Evolutionary conservation across 1,139 yeast genomes (phyloP), one percentile per base, ranked within the genome.

Genomic region (Geotrichum europaeum): DNA sequence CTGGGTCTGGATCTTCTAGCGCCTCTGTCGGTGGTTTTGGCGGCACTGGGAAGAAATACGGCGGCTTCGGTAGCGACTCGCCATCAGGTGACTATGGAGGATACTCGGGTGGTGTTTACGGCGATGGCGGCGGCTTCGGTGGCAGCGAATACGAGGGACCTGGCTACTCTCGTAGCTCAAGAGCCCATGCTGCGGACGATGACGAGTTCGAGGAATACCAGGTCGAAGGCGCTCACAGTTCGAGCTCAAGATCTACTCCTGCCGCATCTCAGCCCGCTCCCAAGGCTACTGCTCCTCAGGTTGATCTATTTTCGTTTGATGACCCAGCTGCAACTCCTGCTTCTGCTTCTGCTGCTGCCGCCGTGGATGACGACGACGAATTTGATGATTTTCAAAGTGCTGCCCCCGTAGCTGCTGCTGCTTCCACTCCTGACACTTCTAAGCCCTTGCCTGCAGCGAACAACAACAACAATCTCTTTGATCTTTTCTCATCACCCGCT

Each of bases 341-440:
- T 49, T 47, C 65, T 43, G 45, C 65, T 51, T 59, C 65, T 4
- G 57, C 64, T 30, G 62, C 73, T 13, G 64, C 75, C 12, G 64
- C 69, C 10, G 70, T 67, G 2, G 76, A 84, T 51, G 90, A 85
- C 53, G 96, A 87, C 66, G 97, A 91, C 68, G 98, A 92, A 51
- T 92, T 92, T 74, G 96, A 89, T 66, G 98, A 94, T 67, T 92
- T 92, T 81, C 97, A 92, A 74, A 84, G 89, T 59, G 96, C 97
- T 4, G 69, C 76, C 5, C 69, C 74, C 1, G 60, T 70, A 4
- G 43, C 66, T 10, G 62, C 67, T 10, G 62, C 67, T 10, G 22
- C 68, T 60, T 51, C 76, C 61, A 40, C 74, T 59, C 58, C 76
- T 66, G 54, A 71, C 66, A 65, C 61, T 67, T 64, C 64, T 61